A percentile compares a stretch with the other conserved stretches of the same genome.
These are phyloP conservation scores for Coemansia reversa DNA, from an alignment of 192 early-diverging fungal species.

Conservation along the genomic window DNA sequence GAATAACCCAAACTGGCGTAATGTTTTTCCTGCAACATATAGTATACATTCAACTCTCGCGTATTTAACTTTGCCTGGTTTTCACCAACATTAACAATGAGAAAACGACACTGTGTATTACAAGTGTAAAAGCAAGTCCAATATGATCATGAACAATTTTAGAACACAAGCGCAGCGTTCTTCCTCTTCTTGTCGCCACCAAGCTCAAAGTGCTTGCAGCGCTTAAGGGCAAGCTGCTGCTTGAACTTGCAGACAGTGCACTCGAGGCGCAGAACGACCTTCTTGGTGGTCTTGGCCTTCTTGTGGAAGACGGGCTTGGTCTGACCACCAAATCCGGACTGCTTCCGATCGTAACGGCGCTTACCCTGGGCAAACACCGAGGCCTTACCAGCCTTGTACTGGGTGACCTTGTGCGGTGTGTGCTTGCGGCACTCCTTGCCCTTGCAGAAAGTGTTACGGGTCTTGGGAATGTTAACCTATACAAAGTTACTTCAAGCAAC, in stretches of 20 bases:
- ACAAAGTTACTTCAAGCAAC: neutral
- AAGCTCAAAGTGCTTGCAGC: slow-evolving; percentile 99
- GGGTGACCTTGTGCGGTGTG: slow-evolving; percentile 99
- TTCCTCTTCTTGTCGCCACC: slow-evolving; percentile 99
- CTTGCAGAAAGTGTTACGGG: slow-evolving; percentile 99
- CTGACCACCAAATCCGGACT: slow-evolving; percentile 99
- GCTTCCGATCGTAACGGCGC: slow-evolving; percentile 97
- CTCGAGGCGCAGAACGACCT: slow-evolving; percentile 97
- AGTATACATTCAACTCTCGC: neutral
- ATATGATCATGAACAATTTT: slow-evolving; percentile 76
- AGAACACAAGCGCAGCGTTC: slow-evolving; percentile 71
- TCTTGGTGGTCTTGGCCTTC: slow-evolving; percentile 99
- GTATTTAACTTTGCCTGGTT: neutral
- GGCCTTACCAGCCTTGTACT: slow-evolving; percentile 99
- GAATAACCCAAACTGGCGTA: slow-evolving; percentile 9
- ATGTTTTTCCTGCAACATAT: slow-evolving; percentile 1
- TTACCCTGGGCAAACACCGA: slow-evolving; percentile 99
- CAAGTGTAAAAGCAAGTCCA: slow-evolving; percentile 5
- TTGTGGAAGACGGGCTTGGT: slow-evolving; percentile 99
- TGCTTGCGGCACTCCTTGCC: slow-evolving; percentile 96
- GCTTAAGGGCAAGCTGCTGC: slow-evolving; percentile 95
- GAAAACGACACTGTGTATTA: slow-evolving; percentile 4
- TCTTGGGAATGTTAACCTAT: slow-evolving; percentile 98
- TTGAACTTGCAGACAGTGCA: slow-evolving; percentile 99
- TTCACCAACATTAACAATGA: slow-evolving; percentile 2